A percentile compares a stretch with the other conserved stretches of the same genome.
Evolutionary conservation across 257 asterid species (phyloP).

Genomic region (Solanum clarkiae): DNA sequence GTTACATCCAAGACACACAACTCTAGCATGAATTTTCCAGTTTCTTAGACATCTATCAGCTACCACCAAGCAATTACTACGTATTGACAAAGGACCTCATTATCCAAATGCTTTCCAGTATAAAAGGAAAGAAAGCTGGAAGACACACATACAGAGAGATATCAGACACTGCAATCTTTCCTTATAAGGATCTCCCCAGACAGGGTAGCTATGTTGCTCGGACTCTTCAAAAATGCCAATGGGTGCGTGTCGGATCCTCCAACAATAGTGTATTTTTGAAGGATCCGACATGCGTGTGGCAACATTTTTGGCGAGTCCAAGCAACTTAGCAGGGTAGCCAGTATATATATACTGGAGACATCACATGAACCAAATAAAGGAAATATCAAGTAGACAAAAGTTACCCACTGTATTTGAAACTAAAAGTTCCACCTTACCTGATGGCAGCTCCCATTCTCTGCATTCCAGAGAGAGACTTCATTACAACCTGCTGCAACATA

Average conservation of each 20-base stretch:
- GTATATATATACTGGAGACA: neutral
- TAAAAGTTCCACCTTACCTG: conserved; percentile 41
- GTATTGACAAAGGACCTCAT: neutral
- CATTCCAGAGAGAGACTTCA: conserved; percentile 97
- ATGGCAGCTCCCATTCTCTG: conserved; percentile 97
- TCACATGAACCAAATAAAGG: neutral
- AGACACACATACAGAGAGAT: neutral
- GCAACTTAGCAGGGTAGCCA: neutral
- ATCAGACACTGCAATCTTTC: neutral
- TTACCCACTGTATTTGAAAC: neutral
- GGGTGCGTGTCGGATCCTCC: too few species aligned
- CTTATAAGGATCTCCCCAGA: neutral
- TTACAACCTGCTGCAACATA: conserved; percentile 97
- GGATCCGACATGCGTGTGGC: too few species aligned
- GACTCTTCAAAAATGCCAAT: too few species aligned
- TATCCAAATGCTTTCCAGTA: neutral
- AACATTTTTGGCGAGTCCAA: too few species aligned
- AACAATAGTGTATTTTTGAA: too few species aligned
- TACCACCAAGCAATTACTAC: neutral
- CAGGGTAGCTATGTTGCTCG: neutral
- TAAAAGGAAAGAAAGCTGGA: neutral
- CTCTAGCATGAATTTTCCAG: neutral
- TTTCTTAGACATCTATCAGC: neutral
- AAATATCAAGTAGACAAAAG: neutral
- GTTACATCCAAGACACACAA: neutral